phyloP scores from a whole-genome alignment of 2,329 filamentous ascomycete genomes.

The Chaetomium strumarium region DNA sequence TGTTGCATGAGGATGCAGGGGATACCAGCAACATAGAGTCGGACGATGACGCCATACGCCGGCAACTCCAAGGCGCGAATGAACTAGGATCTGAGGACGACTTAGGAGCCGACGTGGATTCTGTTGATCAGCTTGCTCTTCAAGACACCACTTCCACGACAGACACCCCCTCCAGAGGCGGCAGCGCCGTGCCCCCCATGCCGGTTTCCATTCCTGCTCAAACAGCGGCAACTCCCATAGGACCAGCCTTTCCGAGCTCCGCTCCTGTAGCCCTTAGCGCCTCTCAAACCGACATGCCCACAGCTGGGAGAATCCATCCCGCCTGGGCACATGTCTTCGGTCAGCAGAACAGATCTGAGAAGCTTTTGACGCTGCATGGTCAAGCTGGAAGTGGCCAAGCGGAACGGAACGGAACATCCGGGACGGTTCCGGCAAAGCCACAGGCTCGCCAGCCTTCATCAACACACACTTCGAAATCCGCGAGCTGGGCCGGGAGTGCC shows the following conservation, averaged over 20 bases:
- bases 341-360: not conserved
- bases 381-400: not conserved
- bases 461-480: not conserved
- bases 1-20: slow-evolving; percentile 21
- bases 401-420: not conserved
- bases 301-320: slow-evolving; percentile 6
- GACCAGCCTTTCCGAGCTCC: not conserved
- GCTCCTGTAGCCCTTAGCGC: not conserved
- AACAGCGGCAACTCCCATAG: not conserved
- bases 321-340: slow-evolving; percentile 11
- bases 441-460: not conserved
- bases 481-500: not conserved
- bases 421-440: not conserved
- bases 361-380: not conserved
- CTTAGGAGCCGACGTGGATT: slow-evolving; percentile 12
- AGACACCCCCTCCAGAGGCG: slow-evolving; percentile 14
- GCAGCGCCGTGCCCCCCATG: slow-evolving; percentile 8
- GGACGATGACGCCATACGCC: slow-evolving; percentile 28
- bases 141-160: not conserved
- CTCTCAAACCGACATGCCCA: not conserved
- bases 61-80: slow-evolving; percentile 25
- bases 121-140: slow-evolving; percentile 6
- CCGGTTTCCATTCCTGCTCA: not conserved
- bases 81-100: slow-evolving; percentile 6
- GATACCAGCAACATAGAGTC: slow-evolving; percentile 17